These are phyloP conservation scores for Epichloe elymi DNA, from an alignment of 2,329 filamentous ascomycete species.

Conservation along the genomic window DNA sequence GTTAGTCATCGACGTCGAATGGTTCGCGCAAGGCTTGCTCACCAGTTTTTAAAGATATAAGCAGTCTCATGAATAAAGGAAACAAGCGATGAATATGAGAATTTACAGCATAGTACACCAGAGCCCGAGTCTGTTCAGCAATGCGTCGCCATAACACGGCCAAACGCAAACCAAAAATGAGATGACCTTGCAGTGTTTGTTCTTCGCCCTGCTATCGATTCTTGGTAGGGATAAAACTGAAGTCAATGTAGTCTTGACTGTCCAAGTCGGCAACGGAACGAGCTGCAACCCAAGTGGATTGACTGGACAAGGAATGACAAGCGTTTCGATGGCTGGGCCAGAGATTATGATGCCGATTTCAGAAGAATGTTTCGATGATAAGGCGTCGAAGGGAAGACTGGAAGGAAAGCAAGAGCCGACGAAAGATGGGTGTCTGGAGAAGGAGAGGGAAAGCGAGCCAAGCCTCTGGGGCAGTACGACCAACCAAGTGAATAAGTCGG, in stretches of 20 bases:
- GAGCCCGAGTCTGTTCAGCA: neutral
- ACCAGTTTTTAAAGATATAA: conserved; percentile 8
- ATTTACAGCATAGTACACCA: conserved; percentile 3
- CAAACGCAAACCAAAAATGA: neutral
- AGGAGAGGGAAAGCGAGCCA: neutral
- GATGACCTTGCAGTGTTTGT: neutral
- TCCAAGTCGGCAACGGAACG: neutral
- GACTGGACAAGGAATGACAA: neutral
- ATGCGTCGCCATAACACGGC: conserved; percentile 1
- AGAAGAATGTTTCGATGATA: neutral
- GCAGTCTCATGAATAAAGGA: neutral
- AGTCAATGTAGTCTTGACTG: neutral
- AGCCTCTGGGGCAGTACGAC: neutral
- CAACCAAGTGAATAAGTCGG: neutral
- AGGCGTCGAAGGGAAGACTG: neutral
- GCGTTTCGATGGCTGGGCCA: neutral
- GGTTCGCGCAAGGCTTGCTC: neutral
- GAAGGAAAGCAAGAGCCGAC: neutral
- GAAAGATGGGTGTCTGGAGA: neutral
- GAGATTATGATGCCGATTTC: neutral
- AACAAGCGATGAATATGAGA: neutral
- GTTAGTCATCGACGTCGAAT: neutral
- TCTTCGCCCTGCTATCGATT: neutral
- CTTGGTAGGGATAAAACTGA: neutral
- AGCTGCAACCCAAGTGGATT: neutral